Percentiles rank a stretch among this genome's conserved stretches.
These are phyloP conservation scores for Zalerion maritima DNA, from an alignment of 495 filamentous ascomycete species.

Conservation along the genomic window DNA sequence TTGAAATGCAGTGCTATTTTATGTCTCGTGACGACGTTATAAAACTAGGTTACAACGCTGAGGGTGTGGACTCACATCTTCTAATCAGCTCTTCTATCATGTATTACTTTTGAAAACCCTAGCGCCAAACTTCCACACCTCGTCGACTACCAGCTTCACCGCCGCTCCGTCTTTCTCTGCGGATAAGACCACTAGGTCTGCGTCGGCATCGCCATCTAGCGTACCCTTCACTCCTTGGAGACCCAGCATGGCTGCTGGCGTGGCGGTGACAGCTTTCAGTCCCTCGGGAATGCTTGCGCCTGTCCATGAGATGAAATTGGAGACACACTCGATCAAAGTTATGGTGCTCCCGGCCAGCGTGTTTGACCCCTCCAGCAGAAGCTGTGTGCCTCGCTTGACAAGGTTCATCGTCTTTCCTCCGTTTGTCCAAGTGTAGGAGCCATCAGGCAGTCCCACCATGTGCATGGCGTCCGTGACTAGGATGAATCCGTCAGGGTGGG, in stretches of 20 bases:
- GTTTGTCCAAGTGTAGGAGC: conserved; percentile 66
- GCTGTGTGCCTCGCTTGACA: conserved; percentile 48
- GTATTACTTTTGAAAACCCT: conserved; percentile 12
- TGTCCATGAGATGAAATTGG: conserved; percentile 63
- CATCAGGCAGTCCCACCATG: conserved; percentile 55
- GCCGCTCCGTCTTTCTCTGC: conserved; percentile 32
- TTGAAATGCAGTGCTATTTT: no score
- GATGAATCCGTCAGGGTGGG: conserved; percentile 47
- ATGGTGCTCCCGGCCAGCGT: conserved; percentile 62
- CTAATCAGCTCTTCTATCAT: neutral
- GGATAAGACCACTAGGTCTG: conserved; percentile 59
- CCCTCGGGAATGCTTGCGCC: conserved; percentile 47
- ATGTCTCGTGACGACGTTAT: no score
- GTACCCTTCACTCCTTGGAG: conserved; percentile 50
- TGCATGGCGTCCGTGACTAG: conserved; percentile 58
- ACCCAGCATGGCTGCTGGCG: conserved; percentile 60
- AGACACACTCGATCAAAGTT: conserved; percentile 64
- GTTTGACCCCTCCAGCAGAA: conserved; percentile 54
- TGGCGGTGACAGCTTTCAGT: conserved; percentile 53
- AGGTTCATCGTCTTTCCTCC: conserved; percentile 44
- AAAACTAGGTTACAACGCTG: no score
- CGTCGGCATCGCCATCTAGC: conserved; percentile 56
- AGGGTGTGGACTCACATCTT: neutral
- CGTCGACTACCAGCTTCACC: conserved; percentile 44
- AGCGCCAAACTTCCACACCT: conserved; percentile 68